Evolutionary conservation across 768 basidiomycete genomes (phyloP).

Genomic region (Auricularia sp.): DNA sequence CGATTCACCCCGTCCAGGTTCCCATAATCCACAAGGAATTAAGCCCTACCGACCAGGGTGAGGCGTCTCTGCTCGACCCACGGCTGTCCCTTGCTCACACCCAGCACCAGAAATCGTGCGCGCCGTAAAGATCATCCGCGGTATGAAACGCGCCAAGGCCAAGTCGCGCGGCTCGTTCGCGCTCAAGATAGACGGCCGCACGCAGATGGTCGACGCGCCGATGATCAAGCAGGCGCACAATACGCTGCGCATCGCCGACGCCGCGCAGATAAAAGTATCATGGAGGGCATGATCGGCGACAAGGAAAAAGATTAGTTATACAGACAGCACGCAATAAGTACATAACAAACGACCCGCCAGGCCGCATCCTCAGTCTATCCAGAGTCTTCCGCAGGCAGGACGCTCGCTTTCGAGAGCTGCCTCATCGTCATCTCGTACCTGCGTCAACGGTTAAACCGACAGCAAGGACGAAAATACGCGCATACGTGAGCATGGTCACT

Average conservation of each 20-base stretch:
- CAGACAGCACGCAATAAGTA: too few relatives aligned
- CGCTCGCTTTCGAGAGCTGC: background rate
- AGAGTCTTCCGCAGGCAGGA: background rate
- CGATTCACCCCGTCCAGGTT: constrained; percentile 84
- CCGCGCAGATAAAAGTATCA: constrained; percentile 29
- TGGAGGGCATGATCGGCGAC: too few relatives aligned
- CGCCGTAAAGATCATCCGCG: constrained; percentile 60
- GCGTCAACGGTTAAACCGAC: background rate
- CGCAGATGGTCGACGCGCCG: constrained; percentile 85
- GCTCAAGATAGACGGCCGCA: constrained; percentile 45
- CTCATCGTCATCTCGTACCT: constrained; percentile 38
- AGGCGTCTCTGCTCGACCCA: constrained; percentile 6
- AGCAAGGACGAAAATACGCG: constrained; percentile 7
- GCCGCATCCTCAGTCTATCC: background rate
- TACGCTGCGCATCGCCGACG: constrained; percentile 40
- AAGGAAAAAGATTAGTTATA: too few relatives aligned
- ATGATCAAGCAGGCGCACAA: constrained; percentile 75
- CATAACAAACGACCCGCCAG: too few relatives aligned
- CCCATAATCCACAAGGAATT: constrained; percentile 68
- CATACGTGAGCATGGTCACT: constrained; percentile 89
- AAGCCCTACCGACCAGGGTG: constrained; percentile 64
- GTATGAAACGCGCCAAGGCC: constrained; percentile 50
- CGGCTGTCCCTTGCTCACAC: background rate
- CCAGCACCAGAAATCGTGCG: constrained; percentile 54
- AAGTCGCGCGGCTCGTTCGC: constrained; percentile 60